Evolutionary conservation across 2,329 filamentous ascomycete genomes (phyloP), one percentile per base, ranked within the genome.

Genomic region (Lomentospora prolificans): DNA sequence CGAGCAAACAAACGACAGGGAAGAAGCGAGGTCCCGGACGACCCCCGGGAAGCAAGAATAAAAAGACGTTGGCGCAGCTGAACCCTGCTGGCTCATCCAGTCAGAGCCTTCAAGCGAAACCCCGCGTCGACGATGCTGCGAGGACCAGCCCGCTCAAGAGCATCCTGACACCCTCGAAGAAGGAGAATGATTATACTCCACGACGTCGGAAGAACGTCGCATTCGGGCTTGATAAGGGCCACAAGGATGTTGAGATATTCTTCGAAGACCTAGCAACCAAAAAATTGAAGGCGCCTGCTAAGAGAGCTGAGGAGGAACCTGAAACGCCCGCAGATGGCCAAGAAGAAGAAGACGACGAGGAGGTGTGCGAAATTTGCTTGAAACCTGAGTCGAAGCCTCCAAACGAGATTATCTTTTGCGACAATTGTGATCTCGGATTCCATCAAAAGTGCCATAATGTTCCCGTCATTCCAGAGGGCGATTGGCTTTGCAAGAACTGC

Each of bases 351-450:
- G 69, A 71, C 3, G 76, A 81, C 48, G 79, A 81, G 17, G 78
- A 81, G 56, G 72, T 79, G 0, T 86, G 82, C 61, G 71, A 68
- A 17, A 72, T 85, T 33, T 86, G 82, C 64, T 71, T 69, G 36
- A 77, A 77, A 56, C 76, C 79, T 0, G 75, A 84, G 58, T 84
- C 81, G 0, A 71, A 75, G 33, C 68, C 73, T 2, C 78, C 78
- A 1, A 85, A 86, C 63, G 74, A 82, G 62, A 85, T 86, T 31
- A 70, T 86, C 7, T 75, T 85, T 33, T 86, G 82, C 67, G 82
- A 85, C 60, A 77, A 75, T 55, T 86, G 83, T 69, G 79, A 85
- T 64, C 74, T 76, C 66, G 78, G 79, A 1, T 79, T 80, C 44
- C 82, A 86, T 61, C 81, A 85, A 62, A 72, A 77, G 60, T 86